These are phyloP conservation scores for Phytophthora uliginosa DNA, from an alignment of 352 stramenopile genomes.

Conservation along the genomic window DNA sequence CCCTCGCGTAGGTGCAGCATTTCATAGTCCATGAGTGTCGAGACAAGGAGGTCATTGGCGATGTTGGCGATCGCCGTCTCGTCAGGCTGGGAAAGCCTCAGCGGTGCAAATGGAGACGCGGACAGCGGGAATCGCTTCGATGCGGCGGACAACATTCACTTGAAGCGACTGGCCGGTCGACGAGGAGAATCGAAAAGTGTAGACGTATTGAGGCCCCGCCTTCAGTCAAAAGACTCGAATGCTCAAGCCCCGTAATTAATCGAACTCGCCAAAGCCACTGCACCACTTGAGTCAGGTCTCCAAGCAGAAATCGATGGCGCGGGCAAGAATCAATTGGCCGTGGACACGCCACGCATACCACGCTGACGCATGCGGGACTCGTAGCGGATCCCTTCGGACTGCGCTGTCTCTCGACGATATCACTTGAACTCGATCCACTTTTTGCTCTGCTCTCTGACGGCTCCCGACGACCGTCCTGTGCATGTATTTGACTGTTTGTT, in stretches of 20 bases:
- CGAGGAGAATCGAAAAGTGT: slow-evolving; percentile 9
- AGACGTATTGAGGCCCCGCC: not conserved
- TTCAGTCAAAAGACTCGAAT: not conserved
- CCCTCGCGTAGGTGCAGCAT: slow-evolving; percentile 30
- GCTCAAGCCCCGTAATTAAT: slow-evolving; percentile 2
- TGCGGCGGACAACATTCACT: not conserved
- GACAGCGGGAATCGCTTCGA: slow-evolving; percentile 25
- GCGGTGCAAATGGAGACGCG: slow-evolving; percentile 14
- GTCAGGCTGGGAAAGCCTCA: slow-evolving; percentile 16
- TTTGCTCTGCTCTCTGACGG: slow-evolving; percentile 3
- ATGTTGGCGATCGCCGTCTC: slow-evolving; percentile 19
- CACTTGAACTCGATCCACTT: not conserved
- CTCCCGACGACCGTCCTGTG: slow-evolving; percentile 2
- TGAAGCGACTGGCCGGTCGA: not conserved
- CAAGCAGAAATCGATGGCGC: not conserved
- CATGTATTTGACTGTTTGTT: not conserved
- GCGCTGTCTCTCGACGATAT: slow-evolving; percentile 19
- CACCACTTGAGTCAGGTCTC: not conserved
- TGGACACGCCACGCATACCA: slow-evolving; percentile 18
- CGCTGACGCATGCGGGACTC: slow-evolving; percentile 17
- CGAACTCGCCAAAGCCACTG: slow-evolving; percentile 1
- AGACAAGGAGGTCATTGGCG: slow-evolving; percentile 29
- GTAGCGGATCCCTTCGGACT: slow-evolving; percentile 3
- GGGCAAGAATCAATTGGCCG: slow-evolving; percentile 21
- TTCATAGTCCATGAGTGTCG: slow-evolving; percentile 43